Base-by-base conservation (phyloP, 2,329 filamentous ascomycete genomes). In the Ceratocystis smalleyi region DNA sequence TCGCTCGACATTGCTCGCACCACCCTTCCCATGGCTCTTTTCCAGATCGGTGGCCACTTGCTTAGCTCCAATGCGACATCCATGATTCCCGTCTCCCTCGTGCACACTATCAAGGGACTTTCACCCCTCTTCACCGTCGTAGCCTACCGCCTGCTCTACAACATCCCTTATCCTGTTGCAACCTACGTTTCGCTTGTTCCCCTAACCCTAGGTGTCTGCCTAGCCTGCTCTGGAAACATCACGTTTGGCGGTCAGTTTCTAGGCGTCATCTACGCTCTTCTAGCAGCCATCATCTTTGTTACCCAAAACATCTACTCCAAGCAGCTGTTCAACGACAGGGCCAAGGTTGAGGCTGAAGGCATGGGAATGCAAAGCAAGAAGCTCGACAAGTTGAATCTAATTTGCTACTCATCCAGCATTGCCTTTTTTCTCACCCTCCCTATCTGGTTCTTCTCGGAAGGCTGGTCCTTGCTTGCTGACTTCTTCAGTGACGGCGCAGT, bases 271-370 rank as follows among this genome's bases (percentile, higher is more conserved):
- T 92, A 91, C 71, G 91, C 94, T 2, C 86, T 99, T 45, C 78
- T 89, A 43, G 91, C 90, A n/a, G 90, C 94, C 6, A 78, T 97
- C 64, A 87, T 97, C 68, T 99, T 99, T 72, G 94, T 99, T 43
- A 94, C 91, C 0, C 94, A 99, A 72, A 99, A 99, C 72, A 99
- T 99, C 65, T 95, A 96, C 69, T 97, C 92, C 22, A 99, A 99
- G 75, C 89, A 90, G 69, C 84, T 99, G 8, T 99, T 99, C 79
- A 99, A 96, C 73, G 91, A 96, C 72, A 90, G 89, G 5, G 87
- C 90, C 5, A 85, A 85, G 66, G 88, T 89, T 1, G 92, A 96
- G 74, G 83, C 85, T 6, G 89, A 96, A 63, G 82, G 82, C 0
- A 43, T 69, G 5, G 79, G 81, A 0, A 75, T 79, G 12, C 81